phyloP scores from a whole-genome alignment of 768 basidiomycete genomes.

The Serendipita vermifera region DNA sequence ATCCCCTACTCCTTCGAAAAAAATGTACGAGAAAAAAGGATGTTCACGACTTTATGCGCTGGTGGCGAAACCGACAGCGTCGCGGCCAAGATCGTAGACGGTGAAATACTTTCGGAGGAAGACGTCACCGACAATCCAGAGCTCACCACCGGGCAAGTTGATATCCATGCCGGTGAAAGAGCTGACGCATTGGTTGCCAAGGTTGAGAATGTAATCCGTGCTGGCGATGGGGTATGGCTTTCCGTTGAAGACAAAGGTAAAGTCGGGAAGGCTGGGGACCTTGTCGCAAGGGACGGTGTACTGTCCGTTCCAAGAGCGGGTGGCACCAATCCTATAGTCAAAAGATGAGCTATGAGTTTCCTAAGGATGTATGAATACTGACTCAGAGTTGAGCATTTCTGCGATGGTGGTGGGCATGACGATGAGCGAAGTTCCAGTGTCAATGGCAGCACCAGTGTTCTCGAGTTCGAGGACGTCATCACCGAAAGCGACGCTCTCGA shows the following conservation, averaged over 20 bases:
- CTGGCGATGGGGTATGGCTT: slow-evolving; percentile 67
- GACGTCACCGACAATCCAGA: slow-evolving; percentile 87
- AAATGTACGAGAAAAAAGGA: too few species aligned
- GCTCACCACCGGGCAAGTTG: slow-evolving; percentile 59
- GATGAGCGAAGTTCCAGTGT: slow-evolving; percentile 91
- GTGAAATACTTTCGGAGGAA: slow-evolving; percentile 88
- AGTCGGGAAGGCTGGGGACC: slow-evolving; percentile 69
- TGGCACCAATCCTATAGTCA: slow-evolving; percentile 64
- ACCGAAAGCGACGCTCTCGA: slow-evolving; percentile 75
- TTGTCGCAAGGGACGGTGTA: slow-evolving; percentile 81
- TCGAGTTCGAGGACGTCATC: slow-evolving; percentile 80
- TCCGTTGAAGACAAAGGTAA: slow-evolving; percentile 74
- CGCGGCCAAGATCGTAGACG: slow-evolving; percentile 66
- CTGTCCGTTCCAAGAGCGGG: slow-evolving; percentile 91
- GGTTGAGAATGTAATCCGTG: slow-evolving; percentile 78
- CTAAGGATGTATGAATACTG: slow-evolving; percentile 14
- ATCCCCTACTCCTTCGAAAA: too few species aligned
- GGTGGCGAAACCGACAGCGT: slow-evolving; percentile 76
- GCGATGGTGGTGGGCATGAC: slow-evolving; percentile 88
- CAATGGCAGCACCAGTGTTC: slow-evolving; percentile 86
- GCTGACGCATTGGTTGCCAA: slow-evolving; percentile 87
- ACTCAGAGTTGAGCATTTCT: slow-evolving; percentile 88
- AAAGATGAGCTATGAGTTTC: not conserved
- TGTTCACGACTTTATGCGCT: not conserved
- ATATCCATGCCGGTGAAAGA: slow-evolving; percentile 88